Evolutionary conservation across 106 monocot species (phyloP).

Genomic region (Dendrobium huoshanense): DNA sequence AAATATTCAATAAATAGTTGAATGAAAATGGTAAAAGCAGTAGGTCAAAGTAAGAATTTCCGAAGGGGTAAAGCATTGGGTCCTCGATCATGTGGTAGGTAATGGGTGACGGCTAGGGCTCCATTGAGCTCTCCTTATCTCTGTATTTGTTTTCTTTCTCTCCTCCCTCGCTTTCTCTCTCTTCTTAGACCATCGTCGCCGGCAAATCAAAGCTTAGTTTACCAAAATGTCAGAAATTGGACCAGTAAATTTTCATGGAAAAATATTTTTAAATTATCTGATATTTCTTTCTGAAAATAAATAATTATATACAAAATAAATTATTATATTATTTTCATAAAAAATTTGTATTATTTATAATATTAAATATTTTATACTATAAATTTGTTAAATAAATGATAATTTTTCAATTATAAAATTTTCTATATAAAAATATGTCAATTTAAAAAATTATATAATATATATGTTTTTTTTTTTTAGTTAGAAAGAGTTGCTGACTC

Average conservation of each 20-base stretch:
- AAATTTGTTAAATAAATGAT: too few species aligned
- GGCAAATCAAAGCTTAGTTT: background rate
- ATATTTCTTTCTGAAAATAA: background rate
- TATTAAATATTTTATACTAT: too few species aligned
- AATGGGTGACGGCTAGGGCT: background rate
- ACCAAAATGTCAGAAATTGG: too few species aligned
- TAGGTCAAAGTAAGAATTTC: background rate
- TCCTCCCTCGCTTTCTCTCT: background rate
- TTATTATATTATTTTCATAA: too few species aligned
- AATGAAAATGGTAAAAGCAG: background rate
- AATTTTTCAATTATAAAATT: too few species aligned
- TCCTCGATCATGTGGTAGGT: background rate
- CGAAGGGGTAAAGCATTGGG: background rate
- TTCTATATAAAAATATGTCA: too few species aligned
- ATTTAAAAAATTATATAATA: too few species aligned
- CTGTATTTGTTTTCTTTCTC: background rate
- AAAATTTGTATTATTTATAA: too few species aligned
- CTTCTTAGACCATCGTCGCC: background rate
- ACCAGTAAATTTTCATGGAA: too few species aligned
- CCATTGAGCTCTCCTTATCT: background rate
- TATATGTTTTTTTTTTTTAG: background rate
- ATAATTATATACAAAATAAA: too few species aligned
- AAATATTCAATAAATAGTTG: background rate
- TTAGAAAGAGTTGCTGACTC: background rate
- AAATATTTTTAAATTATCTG: background rate